Percentiles rank a stretch among this genome's conserved stretches.
Evolutionary conservation across 345 rosid species (phyloP).

Genomic region (Syzygium aqueum): DNA sequence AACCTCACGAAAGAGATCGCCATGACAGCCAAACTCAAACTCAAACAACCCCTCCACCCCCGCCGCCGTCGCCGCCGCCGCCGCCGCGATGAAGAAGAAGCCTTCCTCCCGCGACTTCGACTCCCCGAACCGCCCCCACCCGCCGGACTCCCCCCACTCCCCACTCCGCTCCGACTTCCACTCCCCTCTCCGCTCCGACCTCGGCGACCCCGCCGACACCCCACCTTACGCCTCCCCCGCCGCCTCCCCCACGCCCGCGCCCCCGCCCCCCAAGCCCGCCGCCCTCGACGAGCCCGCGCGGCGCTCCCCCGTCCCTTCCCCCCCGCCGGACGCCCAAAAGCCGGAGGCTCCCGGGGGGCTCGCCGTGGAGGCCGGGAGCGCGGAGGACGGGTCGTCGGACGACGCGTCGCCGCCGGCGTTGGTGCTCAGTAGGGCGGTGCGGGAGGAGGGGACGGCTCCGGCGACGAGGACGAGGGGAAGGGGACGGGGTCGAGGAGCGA

Average conservation of each 20-base stretch:
- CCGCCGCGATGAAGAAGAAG: conserved; percentile 31
- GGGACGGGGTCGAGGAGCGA: conserved; percentile 16
- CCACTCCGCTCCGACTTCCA: conserved; percentile 49
- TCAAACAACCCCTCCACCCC: background rate
- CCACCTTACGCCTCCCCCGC: conserved; percentile 52
- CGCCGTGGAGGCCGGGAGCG: conserved; percentile 3
- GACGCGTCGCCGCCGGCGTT: background rate
- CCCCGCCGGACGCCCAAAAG: conserved; percentile 13
- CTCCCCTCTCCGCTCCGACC: conserved; percentile 70
- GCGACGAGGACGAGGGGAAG: conserved; percentile 18
- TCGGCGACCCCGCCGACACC: conserved; percentile 48
- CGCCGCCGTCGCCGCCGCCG: background rate
- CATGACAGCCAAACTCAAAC: conserved; percentile 4
- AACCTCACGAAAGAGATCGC: background rate
- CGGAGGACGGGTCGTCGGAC: background rate
- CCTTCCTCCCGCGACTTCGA: conserved; percentile 49
- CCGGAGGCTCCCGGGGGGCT: background rate
- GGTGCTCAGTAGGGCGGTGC: conserved; percentile 31
- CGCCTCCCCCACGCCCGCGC: conserved; percentile 37
- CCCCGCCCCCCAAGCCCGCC: conserved; percentile 15
- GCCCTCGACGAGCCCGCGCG: conserved; percentile 36
- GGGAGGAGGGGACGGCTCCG: conserved; percentile 22
- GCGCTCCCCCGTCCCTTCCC: conserved; percentile 28
- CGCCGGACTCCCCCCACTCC: conserved; percentile 54
- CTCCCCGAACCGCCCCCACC: conserved; percentile 8